phyloP scores from a whole-genome alignment of 208 protist species.

The Herpetomonas samuelpessoai region DNA sequence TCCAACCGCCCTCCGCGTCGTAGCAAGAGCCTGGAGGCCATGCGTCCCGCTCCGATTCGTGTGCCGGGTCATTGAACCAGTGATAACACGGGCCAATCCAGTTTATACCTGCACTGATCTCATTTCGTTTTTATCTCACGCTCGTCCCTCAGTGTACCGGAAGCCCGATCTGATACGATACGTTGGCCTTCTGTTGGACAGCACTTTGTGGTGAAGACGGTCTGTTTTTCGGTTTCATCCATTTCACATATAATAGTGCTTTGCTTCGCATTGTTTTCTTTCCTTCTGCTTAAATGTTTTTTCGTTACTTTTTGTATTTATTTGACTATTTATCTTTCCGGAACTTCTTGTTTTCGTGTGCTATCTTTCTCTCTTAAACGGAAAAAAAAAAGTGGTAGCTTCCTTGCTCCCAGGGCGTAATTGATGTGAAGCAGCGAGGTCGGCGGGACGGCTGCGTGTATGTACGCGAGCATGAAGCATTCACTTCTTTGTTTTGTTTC shows the following conservation, averaged over 20 bases:
- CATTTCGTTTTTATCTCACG: too few relatives aligned
- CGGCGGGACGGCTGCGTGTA: too few relatives aligned
- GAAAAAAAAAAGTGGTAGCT: constrained; percentile 4
- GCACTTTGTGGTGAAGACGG: too few relatives aligned
- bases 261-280: not conserved
- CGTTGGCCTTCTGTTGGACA: too few relatives aligned
- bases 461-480: not conserved
- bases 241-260: not conserved
- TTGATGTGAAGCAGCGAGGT: too few relatives aligned
- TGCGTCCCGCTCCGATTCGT: constrained; percentile 27
- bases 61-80: not conserved
- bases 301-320: constrained; percentile 7
- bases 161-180: too few relatives aligned
- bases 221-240: too few relatives aligned
- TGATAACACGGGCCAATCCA: too few relatives aligned
- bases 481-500: constrained; percentile 12
- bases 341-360: constrained; percentile 1
- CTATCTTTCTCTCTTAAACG: not conserved
- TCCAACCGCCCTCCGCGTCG: constrained; percentile 19
- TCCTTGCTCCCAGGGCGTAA: not conserved
- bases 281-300: not conserved
- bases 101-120: too few relatives aligned
- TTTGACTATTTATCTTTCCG: not conserved
- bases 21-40: constrained; percentile 26
- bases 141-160: too few relatives aligned